Percentiles rank a stretch among this genome's conserved stretches.
phyloP scores from a whole-genome alignment of 768 basidiomycete species.

The Agrocybe pediades region DNA sequence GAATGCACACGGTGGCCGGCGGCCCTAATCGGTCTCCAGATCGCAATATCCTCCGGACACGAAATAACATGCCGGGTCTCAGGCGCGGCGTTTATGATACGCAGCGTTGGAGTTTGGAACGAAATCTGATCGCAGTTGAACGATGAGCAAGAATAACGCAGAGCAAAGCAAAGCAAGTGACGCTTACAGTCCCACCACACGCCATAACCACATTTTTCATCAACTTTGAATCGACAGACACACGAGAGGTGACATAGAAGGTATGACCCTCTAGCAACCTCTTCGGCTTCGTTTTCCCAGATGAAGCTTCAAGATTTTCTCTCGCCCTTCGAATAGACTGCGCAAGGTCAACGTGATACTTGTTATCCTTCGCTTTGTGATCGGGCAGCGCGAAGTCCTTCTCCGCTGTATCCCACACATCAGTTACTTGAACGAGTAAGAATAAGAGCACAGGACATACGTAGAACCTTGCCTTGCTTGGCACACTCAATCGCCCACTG shows the following conservation, averaged over 20 bases:
- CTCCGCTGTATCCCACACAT: slow-evolving; percentile 51
- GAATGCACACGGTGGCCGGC: slow-evolving; percentile 62
- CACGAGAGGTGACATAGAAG: slow-evolving; percentile 76
- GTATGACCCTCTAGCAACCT: slow-evolving; percentile 59
- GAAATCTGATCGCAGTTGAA: slow-evolving; percentile 26
- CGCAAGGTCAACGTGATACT: slow-evolving; percentile 63
- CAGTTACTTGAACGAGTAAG: not conserved
- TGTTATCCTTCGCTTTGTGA: slow-evolving; percentile 53
- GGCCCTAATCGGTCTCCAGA: slow-evolving; percentile 63
- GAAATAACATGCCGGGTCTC: slow-evolving; percentile 64
- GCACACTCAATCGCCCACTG: slow-evolving; percentile 71
- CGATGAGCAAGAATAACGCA: slow-evolving; percentile 1
- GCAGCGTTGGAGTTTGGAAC: slow-evolving; percentile 53
- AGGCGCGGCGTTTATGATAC: slow-evolving; percentile 51
- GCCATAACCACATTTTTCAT: slow-evolving; percentile 71
- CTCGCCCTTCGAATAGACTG: slow-evolving; percentile 65
- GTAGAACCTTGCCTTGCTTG: slow-evolving; percentile 55
- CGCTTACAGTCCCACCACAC: slow-evolving; percentile 69
- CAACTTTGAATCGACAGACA: slow-evolving; percentile 57
- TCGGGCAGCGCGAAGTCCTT: slow-evolving; percentile 62
- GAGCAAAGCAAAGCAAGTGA: not conserved
- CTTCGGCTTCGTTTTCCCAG: slow-evolving; percentile 21
- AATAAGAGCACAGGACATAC: slow-evolving; percentile 43
- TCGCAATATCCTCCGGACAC: slow-evolving; percentile 57
- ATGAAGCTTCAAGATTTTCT: slow-evolving; percentile 33